Conservation (phyloP, 768 basidiomycete genomes). For the Pseudohyphozyma bogoriensis region DNA sequence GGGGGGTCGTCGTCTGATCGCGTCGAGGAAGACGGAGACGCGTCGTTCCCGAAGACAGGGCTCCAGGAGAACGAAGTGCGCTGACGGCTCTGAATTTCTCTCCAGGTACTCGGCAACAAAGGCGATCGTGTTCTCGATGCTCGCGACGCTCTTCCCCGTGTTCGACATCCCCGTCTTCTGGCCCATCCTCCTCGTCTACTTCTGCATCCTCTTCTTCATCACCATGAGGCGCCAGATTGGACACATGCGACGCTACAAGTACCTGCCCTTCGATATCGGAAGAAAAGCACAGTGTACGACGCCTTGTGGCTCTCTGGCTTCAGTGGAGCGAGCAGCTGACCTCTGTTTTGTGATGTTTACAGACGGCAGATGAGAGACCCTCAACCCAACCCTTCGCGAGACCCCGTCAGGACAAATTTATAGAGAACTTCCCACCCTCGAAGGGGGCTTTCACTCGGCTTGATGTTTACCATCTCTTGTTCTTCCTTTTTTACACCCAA, state of each 20-base stretch:
- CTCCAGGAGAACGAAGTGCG: background rate
- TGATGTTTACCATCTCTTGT: no score
- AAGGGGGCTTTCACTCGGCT: background rate
- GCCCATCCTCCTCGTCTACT: slow-evolving; percentile 96
- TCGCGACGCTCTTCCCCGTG: slow-evolving; percentile 63
- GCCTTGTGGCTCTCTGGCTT: no score
- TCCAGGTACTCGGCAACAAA: slow-evolving; percentile 80
- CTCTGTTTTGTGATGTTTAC: background rate
- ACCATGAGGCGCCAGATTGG: slow-evolving; percentile 93
- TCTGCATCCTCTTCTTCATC: slow-evolving; percentile 83
- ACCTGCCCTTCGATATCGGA: slow-evolving; percentile 76
- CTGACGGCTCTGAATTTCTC: background rate
- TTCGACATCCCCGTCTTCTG: slow-evolving; percentile 98
- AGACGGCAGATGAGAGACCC: background rate
- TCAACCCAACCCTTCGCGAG: background rate
- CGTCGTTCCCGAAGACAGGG: background rate
- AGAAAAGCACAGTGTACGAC: slow-evolving; percentile 86
- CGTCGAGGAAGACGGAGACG: background rate
- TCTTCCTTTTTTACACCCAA: no score
- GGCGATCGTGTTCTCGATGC: slow-evolving; percentile 68
- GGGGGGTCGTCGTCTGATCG: no score
- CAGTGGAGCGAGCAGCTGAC: background rate
- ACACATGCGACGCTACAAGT: slow-evolving; percentile 94
- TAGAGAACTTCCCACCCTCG: no score
- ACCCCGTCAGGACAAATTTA: no score